phyloP scores from a whole-genome alignment of 805 yeast species.

The Phaffomyces thermotolerans region DNA sequence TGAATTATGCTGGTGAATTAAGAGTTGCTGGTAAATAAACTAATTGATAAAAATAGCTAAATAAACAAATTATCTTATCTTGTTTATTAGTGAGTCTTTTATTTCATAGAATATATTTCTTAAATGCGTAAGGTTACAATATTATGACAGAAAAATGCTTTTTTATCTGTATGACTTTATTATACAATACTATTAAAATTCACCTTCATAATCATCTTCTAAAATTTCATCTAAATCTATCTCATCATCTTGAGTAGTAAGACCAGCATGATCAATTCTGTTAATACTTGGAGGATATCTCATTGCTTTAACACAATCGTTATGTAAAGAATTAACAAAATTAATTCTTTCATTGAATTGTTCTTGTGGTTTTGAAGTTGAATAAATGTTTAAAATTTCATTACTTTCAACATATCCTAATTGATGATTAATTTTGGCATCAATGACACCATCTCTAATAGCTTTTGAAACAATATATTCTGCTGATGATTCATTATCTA shows the following conservation, averaged over 20 bases:
- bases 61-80: too few relatives aligned
- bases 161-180: neutral
- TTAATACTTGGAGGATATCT: constrained; percentile 57
- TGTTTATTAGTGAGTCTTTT: neutral
- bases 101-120: too few relatives aligned
- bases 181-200: constrained; percentile 4
- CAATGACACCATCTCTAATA: constrained; percentile 94
- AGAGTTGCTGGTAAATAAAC: constrained; percentile 22
- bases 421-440: constrained; percentile 87
- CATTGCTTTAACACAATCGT: constrained; percentile 92
- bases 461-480: constrained; percentile 97
- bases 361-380: constrained; percentile 78
- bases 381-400: constrained; percentile 80
- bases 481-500: constrained; percentile 92
- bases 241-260: constrained; percentile 16
- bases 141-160: too few relatives aligned
- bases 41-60: too few relatives aligned
- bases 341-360: constrained; percentile 90
- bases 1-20: constrained; percentile 21
- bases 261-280: constrained; percentile 11
- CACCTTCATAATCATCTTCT: constrained; percentile 21
- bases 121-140: too few relatives aligned
- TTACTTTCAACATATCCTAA: constrained; percentile 86
- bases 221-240: constrained; percentile 21
- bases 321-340: constrained; percentile 84